These are phyloP conservation scores for Pestalotiopsis sp. DNA, from an alignment of 2,329 filamentous ascomycete genomes.

Conservation along the genomic window DNA sequence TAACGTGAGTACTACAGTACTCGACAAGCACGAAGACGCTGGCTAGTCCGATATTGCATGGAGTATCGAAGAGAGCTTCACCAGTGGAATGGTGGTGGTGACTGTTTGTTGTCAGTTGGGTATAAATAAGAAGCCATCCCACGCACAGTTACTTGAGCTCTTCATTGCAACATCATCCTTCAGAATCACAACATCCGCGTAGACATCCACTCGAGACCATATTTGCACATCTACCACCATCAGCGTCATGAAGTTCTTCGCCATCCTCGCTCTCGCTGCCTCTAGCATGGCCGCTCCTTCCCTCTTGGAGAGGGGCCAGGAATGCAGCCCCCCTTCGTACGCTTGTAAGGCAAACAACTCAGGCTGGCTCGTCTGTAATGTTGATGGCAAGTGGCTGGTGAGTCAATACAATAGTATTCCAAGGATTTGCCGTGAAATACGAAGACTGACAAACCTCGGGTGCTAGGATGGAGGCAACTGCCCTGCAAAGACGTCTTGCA, in stretches of 20 bases:
- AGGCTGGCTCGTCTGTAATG: constrained; percentile 32
- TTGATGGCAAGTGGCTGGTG: constrained; percentile 28
- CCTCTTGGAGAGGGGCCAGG: constrained; percentile 1
- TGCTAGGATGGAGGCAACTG: constrained; percentile 27
- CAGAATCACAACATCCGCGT: background rate
- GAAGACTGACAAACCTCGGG: background rate
- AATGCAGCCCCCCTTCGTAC: constrained; percentile 26
- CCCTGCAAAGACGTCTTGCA: constrained; percentile 22
- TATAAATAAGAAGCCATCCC: background rate
- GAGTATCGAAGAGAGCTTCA: too few species aligned
- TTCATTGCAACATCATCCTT: background rate
- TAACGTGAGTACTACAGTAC: background rate
- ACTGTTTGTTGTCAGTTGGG: background rate
- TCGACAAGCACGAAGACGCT: background rate
- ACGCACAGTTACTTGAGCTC: background rate
- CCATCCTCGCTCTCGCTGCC: constrained; percentile 20
- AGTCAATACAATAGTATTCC: constrained; percentile 4
- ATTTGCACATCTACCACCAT: background rate
- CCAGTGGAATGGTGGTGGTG: background rate
- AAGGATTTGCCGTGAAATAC: background rate
- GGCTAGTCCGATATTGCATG: background rate
- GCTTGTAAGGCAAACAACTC: constrained; percentile 27
- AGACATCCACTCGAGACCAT: background rate
- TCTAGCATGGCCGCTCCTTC: constrained; percentile 18
- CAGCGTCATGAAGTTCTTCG: constrained; percentile 28